A percentile compares a stretch with the other conserved stretches of the same genome.
Conservation (phyloP, 371 early-diverging fungal species). For the Syncephalastrum racemosum region DNA sequence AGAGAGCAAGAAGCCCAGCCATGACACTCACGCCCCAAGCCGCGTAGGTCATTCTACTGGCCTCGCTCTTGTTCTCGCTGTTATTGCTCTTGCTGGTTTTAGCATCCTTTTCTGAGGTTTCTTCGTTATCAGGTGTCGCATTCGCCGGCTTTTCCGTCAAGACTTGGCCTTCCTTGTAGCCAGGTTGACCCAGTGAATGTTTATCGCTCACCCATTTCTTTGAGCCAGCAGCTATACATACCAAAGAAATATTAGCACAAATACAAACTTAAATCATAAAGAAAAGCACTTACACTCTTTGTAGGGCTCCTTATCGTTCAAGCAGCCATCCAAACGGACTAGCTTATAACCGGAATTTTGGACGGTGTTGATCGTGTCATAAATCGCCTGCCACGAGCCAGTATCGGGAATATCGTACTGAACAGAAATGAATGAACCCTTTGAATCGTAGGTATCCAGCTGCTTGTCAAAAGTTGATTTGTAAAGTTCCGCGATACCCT, state of each 20-base stretch:
- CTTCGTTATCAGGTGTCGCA: neutral
- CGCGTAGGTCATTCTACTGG: too few species aligned
- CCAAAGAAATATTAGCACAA: neutral
- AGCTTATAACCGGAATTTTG: conserved; percentile 52
- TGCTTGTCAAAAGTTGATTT: conserved; percentile 46
- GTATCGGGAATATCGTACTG: conserved; percentile 62
- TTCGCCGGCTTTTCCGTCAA: conserved; percentile 23
- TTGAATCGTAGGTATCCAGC: conserved; percentile 54
- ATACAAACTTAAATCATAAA: conserved; percentile 7
- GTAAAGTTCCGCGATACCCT: conserved; percentile 42
- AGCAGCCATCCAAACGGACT: conserved; percentile 61
- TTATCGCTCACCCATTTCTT: conserved; percentile 43
- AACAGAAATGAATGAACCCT: conserved; percentile 53
- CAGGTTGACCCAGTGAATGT: conserved; percentile 44
- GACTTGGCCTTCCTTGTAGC: conserved; percentile 51
- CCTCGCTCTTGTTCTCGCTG: too few species aligned
- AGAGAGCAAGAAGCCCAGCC: too few species aligned
- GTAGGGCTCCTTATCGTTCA: conserved; percentile 54
- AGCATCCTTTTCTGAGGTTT: too few species aligned
- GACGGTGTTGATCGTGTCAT: conserved; percentile 48
- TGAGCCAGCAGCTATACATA: conserved; percentile 17
- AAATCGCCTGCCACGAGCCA: conserved; percentile 45
- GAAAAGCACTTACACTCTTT: conserved; percentile 36
- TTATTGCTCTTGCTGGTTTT: too few species aligned
- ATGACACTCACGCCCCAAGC: too few species aligned